Percentiles rank a stretch among this genome's conserved stretches.
Evolutionary conservation across 2,329 filamentous ascomycete species (phyloP).

Genomic region (Fonsecaea erecta): DNA sequence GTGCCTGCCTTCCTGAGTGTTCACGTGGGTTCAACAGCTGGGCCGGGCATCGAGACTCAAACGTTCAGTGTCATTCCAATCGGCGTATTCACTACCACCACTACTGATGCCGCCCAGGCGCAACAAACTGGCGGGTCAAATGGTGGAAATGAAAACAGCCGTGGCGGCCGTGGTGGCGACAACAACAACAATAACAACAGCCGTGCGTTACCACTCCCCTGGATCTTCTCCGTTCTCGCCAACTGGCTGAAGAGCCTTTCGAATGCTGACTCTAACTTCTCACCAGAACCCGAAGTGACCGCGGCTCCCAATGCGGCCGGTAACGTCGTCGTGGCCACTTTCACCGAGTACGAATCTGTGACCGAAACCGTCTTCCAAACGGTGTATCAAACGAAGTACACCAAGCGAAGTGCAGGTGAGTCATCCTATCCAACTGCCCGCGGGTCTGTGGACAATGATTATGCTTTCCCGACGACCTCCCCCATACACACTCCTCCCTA

Average conservation of each 20-base stretch:
- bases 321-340: slow-evolving; percentile 27
- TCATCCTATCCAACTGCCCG: slow-evolving; percentile 9
- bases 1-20: slow-evolving; percentile 30
- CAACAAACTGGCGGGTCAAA: slow-evolving; percentile 4
- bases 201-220: slow-evolving; percentile 2
- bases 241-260: neutral
- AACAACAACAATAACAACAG: slow-evolving; percentile 3
- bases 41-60: slow-evolving; percentile 32
- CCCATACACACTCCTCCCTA: neutral
- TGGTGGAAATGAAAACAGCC: no score
- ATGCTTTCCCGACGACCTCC: slow-evolving; percentile 2
- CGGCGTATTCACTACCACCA: slow-evolving; percentile 11
- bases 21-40: slow-evolving; percentile 29
- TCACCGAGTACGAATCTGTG: slow-evolving; percentile 30
- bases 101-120: slow-evolving; percentile 13
- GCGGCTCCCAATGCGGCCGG: slow-evolving; percentile 15
- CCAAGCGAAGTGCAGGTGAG: slow-evolving; percentile 31
- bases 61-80: slow-evolving; percentile 32
- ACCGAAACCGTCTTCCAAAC: slow-evolving; percentile 30
- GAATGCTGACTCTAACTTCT: neutral
- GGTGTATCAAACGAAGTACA: slow-evolving; percentile 30
- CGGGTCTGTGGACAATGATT: neutral
- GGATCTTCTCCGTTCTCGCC: neutral
- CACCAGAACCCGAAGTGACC: slow-evolving; percentile 19
- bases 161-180: neutral